Evolutionary conservation across 2,329 filamentous ascomycete genomes (phyloP).

Genomic region (Verticillium albo-atrum): DNA sequence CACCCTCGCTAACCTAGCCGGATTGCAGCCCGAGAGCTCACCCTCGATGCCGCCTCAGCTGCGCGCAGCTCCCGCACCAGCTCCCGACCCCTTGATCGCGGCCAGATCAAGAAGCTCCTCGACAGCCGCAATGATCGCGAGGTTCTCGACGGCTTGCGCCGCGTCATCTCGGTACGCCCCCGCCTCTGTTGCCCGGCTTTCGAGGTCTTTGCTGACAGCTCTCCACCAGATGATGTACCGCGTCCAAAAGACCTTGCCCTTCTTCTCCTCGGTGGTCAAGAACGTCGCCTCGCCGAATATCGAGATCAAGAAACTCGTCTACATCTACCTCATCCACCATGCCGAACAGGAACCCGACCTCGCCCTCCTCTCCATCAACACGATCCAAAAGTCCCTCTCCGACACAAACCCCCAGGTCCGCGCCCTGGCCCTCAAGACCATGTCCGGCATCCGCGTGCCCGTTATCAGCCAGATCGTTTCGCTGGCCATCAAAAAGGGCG

Average conservation of each 20-base stretch:
- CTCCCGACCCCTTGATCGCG: conserved; percentile 64
- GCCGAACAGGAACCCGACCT: conserved; percentile 95
- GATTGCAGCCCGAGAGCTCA: conserved; percentile 81
- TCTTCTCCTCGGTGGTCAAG: conserved; percentile 98
- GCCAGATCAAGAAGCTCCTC: conserved; percentile 88
- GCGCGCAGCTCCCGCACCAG: conserved; percentile 63
- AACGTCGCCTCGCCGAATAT: conserved; percentile 92
- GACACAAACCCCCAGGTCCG: conserved; percentile 88
- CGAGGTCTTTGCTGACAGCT: conserved; percentile 4
- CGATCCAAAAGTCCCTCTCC: conserved; percentile 94
- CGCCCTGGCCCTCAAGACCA: conserved; percentile 88
- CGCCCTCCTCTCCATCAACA: conserved; percentile 94
- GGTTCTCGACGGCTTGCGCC: conserved; percentile 83
- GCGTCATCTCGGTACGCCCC: conserved; percentile 74
- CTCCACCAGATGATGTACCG: conserved; percentile 85
- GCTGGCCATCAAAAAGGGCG: conserved; percentile 89
- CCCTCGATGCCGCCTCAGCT: conserved; percentile 91
- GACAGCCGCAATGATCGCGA: conserved; percentile 93
- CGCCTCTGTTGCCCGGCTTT: not conserved
- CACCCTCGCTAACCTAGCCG: conserved; percentile 10
- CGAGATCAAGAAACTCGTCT: conserved; percentile 96
- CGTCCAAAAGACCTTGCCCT: conserved; percentile 79
- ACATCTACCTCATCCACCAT: conserved; percentile 96
- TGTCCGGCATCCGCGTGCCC: conserved; percentile 95
- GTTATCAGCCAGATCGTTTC: conserved; percentile 98